Evolutionary conservation across 495 filamentous ascomycete species (phyloP).

Genomic region (Evernia prunastri): DNA sequence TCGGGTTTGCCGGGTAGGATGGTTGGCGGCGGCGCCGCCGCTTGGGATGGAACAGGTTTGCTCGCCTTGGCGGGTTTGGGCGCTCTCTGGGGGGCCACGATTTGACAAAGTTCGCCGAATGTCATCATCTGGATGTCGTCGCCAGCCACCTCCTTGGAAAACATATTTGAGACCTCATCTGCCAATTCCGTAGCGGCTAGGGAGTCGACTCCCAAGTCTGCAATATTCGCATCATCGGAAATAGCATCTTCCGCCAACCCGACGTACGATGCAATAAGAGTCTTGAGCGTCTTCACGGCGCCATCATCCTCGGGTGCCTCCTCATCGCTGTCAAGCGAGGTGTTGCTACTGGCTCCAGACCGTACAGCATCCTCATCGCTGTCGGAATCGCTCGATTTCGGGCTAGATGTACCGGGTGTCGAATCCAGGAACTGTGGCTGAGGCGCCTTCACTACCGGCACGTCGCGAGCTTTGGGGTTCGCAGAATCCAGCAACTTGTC

Average conservation of each 20-base stretch:
- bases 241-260: constrained; percentile 13
- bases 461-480: constrained; percentile 7
- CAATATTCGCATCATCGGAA: constrained; percentile 11
- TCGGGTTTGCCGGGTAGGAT: constrained; percentile 17
- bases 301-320: neutral
- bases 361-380: neutral
- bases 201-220: constrained; percentile 22
- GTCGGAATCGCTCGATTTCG: constrained; percentile 1
- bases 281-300: constrained; percentile 9
- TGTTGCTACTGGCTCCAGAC: constrained; percentile 3
- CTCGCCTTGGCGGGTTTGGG: neutral
- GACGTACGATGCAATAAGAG: constrained; percentile 19
- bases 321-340: constrained; percentile 7
- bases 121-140: constrained; percentile 9
- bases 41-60: neutral
- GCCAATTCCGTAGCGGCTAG: constrained; percentile 22
- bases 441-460: neutral
- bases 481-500: constrained; percentile 20
- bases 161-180: constrained; percentile 12
- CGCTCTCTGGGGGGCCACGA: constrained; percentile 5
- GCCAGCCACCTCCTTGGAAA: constrained; percentile 7
- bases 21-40: constrained; percentile 9
- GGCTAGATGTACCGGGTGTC: constrained; percentile 1
- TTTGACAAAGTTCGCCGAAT: constrained; percentile 12
- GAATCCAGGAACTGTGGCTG: constrained; percentile 5